A percentile compares a stretch with the other conserved stretches of the same genome.
phyloP scores from a whole-genome alignment of 1,284 basidiomycete species.

The Sanghuangporus baumii region DNA sequence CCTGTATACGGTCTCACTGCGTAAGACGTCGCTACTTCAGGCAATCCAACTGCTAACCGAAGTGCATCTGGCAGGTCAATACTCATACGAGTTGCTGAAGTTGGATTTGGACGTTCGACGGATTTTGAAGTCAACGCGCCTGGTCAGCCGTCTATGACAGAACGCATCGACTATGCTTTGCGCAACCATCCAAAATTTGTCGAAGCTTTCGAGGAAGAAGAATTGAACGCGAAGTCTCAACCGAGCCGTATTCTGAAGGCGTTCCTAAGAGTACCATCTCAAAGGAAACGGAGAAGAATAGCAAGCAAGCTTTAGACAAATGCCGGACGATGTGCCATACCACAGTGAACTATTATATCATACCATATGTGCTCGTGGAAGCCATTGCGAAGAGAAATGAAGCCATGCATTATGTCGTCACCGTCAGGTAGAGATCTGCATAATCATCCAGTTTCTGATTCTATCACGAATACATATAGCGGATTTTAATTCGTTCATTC shows the following conservation, averaged over 20 bases:
- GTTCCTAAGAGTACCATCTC: neutral
- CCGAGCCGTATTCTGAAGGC: neutral
- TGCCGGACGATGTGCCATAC: no score
- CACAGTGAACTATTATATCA: no score
- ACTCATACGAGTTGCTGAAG: slow-evolving; percentile 59
- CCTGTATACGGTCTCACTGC: slow-evolving; percentile 81
- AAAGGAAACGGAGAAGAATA: neutral
- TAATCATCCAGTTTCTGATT: no score
- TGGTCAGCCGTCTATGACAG: slow-evolving; percentile 44
- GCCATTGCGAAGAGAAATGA: no score
- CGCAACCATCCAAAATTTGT: slow-evolving; percentile 21
- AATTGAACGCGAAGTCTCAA: neutral
- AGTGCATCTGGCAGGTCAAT: slow-evolving; percentile 46
- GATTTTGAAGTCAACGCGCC: slow-evolving; percentile 60
- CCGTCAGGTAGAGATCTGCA: no score
- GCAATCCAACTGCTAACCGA: neutral
- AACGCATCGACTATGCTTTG: slow-evolving; percentile 59
- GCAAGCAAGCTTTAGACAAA: neutral
- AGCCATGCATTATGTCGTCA: no score
- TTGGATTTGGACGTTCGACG: slow-evolving; percentile 60
- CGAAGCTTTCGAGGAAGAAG: neutral
- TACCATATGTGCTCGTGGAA: no score
- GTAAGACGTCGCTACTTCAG: slow-evolving; percentile 36
- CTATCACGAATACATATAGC: no score
- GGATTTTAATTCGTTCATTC: no score